phyloP scores from a whole-genome alignment of 176 grass and related monocot species.

The Carex kokanica region DNA sequence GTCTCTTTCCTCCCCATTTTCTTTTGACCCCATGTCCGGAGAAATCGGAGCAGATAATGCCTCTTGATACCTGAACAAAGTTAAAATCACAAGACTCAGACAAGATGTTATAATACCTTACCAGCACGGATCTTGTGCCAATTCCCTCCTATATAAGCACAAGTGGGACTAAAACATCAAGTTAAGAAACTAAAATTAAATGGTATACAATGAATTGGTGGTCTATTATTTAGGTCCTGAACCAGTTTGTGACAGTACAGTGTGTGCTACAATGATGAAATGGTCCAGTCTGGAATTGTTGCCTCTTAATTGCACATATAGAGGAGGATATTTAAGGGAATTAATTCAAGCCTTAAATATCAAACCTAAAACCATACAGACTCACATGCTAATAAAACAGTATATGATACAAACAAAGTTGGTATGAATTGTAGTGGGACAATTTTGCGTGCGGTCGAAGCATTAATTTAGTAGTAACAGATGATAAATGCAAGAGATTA shows the following conservation, averaged over 20 bases:
- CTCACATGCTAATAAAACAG: neutral
- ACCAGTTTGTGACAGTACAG: neutral
- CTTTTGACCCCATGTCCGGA: slow-evolving; percentile 19
- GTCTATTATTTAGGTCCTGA: neutral
- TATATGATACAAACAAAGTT: neutral
- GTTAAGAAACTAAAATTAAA: neutral
- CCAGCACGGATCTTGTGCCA: neutral
- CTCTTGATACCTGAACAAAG: slow-evolving; percentile 14
- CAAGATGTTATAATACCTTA: neutral
- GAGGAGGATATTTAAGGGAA: neutral
- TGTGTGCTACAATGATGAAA: neutral
- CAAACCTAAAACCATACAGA: neutral
- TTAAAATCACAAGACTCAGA: slow-evolving; percentile 11
- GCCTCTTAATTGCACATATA: neutral
- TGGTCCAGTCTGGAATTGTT: neutral
- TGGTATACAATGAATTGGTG: neutral
- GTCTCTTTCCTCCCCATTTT: slow-evolving; percentile 30
- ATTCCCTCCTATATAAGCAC: neutral
- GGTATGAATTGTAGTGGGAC: neutral
- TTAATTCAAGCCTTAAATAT: neutral
- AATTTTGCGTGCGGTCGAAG: neutral
- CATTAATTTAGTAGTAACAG: neutral
- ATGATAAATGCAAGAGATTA: neutral
- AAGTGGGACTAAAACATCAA: neutral
- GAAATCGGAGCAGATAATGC: neutral